These are phyloP conservation scores for Starmerella sp. DNA, from an alignment of 805 yeast genomes.

Conservation along the genomic window DNA sequence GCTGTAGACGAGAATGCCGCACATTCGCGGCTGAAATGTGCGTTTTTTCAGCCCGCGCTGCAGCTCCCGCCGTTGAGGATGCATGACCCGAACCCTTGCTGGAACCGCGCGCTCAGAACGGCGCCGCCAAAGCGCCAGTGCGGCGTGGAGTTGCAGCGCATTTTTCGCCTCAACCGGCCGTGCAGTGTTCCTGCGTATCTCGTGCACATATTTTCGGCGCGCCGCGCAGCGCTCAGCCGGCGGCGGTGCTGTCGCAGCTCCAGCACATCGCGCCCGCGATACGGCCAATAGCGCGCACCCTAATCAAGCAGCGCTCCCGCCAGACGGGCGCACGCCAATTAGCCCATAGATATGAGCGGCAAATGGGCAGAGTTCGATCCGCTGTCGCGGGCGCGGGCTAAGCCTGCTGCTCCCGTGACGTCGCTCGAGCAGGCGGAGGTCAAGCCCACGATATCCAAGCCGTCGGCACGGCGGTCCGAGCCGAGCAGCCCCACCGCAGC, in stretches of 20 bases:
- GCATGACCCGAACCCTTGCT: background rate
- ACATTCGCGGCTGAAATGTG: constrained; percentile 20
- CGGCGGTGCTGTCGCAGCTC: too few relatives aligned
- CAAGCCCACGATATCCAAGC: background rate
- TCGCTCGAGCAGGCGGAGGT: constrained; percentile 15
- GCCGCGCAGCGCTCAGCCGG: too few relatives aligned
- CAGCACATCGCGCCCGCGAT: background rate
- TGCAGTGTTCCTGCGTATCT: too few relatives aligned
- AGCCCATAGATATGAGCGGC: constrained; percentile 7
- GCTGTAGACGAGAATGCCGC: constrained; percentile 27
- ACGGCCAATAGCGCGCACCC: background rate
- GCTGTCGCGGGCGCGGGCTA: constrained; percentile 13
- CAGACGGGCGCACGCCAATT: background rate
- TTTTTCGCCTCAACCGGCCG: too few relatives aligned
- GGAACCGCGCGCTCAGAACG: background rate
- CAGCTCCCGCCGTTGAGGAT: background rate
- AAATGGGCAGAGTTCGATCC: constrained; percentile 25
- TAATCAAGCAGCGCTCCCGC: background rate
- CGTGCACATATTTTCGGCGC: too few relatives aligned
- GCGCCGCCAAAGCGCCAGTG: too few relatives aligned
- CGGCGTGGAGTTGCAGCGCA: background rate
- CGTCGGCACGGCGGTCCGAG: background rate
- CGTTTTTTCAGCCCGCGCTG: background rate
- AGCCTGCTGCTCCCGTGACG: constrained; percentile 16
- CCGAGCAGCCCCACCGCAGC: background rate